Conservation (phyloP, 2,329 filamentous ascomycete species). For the Biscogniauxia mediterranea region DNA sequence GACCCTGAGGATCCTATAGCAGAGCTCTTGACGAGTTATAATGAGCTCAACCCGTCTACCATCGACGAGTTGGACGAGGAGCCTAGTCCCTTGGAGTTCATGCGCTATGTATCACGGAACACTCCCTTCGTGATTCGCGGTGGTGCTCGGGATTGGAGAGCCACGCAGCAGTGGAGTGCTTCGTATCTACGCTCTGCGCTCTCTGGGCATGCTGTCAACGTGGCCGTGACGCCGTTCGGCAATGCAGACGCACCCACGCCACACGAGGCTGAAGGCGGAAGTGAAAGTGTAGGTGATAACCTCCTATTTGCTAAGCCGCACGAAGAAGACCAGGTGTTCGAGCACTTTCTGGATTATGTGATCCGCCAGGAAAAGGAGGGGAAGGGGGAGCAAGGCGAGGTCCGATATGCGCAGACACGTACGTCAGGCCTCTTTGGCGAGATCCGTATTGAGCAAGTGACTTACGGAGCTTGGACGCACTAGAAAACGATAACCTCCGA, state of each 20-base stretch:
- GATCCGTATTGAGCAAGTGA: not conserved
- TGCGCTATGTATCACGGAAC: conserved; percentile 73
- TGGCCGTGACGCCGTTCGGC: conserved; percentile 75
- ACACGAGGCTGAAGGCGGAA: conserved; percentile 22
- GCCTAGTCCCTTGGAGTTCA: conserved; percentile 75
- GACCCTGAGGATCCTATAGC: conserved; percentile 40
- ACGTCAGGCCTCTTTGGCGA: conserved; percentile 26
- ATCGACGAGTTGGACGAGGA: conserved; percentile 62
- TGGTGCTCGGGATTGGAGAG: conserved; percentile 62
- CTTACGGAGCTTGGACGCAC: conserved; percentile 1
- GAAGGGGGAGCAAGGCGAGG: conserved; percentile 39
- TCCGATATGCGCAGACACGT: conserved; percentile 76
- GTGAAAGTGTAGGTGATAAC: not conserved
- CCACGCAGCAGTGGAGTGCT: conserved; percentile 61
- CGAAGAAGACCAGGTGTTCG: conserved; percentile 64
- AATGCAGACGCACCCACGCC: conserved; percentile 54
- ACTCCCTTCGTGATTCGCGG: conserved; percentile 70
- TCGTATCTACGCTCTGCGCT: conserved; percentile 57
- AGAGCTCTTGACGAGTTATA: conserved; percentile 66
- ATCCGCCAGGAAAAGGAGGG: conserved; percentile 51
- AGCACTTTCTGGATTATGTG: conserved; percentile 60
- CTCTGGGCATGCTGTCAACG: conserved; percentile 60
- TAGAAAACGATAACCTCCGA: conserved; percentile 78
- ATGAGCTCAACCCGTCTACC: conserved; percentile 63
- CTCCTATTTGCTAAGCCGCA: conserved; percentile 69